A percentile compares a stretch with the other conserved stretches of the same genome.
Conservation (phyloP, 805 yeast species). For the Ogataea degrootiae region DNA sequence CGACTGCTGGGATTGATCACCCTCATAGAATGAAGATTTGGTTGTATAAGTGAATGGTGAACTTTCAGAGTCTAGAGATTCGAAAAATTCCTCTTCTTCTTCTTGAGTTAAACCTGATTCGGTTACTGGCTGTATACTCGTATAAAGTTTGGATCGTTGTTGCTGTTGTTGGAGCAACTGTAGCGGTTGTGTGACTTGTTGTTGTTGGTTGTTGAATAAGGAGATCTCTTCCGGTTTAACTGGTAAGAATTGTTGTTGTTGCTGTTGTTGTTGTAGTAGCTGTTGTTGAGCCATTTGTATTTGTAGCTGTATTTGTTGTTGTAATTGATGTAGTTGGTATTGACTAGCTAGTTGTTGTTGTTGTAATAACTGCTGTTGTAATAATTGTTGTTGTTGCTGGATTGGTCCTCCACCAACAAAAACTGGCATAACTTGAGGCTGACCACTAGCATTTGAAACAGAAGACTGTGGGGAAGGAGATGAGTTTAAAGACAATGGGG, state of each 20-base stretch:
- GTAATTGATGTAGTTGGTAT: not conserved
- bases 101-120: slow-evolving; percentile 1
- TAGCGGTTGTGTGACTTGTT: not conserved
- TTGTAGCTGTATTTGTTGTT: slow-evolving; percentile 7
- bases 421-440: not conserved
- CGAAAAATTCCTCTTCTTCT: slow-evolving; percentile 20
- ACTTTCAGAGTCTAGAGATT: slow-evolving; percentile 22
- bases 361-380: slow-evolving; percentile 1
- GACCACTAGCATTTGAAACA: not conserved
- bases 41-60: slow-evolving; percentile 14
- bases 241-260: not conserved
- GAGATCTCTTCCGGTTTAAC: no score
- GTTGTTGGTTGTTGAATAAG: not conserved
- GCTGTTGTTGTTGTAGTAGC: not conserved
- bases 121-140: slow-evolving; percentile 1
- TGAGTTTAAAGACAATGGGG: slow-evolving; percentile 18
- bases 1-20: not conserved
- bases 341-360: not conserved
- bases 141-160: not conserved
- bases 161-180: slow-evolving; percentile 3
- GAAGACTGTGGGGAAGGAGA: slow-evolving; percentile 13
- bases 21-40: not conserved
- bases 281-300: slow-evolving; percentile 6
- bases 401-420: not conserved
- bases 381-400: slow-evolving; percentile 2